Conservation (phyloP, 106 monocot genomes). For the Vanilla planifolia region DNA sequence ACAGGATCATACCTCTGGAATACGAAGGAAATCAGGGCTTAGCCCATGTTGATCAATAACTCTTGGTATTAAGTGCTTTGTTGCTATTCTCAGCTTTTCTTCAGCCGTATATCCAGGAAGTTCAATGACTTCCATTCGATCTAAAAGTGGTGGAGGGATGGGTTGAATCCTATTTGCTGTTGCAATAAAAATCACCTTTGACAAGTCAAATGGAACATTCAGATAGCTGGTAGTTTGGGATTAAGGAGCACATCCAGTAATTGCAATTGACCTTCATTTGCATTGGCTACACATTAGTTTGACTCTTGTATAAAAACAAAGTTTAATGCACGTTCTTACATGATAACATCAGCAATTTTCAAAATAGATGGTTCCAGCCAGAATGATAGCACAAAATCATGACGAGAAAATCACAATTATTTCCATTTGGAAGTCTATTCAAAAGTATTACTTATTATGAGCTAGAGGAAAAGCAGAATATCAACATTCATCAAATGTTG, state of each 20-base stretch:
- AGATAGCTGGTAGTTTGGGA: conserved; percentile 53
- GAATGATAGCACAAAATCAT: no score
- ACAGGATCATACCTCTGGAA: conserved; percentile 67
- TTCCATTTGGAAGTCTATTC: no score
- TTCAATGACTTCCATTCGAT: conserved; percentile 99
- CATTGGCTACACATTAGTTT: no score
- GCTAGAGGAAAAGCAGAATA: no score
- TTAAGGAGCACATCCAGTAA: conserved; percentile 35
- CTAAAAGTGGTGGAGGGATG: conserved; percentile 89
- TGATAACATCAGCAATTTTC: no score
- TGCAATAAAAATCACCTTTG: conserved; percentile 95
- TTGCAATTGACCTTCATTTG: no score
- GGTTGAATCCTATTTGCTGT: conserved; percentile 92
- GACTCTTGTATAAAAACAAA: no score
- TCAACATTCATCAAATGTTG: no score
- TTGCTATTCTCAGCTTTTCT: conserved; percentile 94
- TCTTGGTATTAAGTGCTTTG: conserved; percentile 83
- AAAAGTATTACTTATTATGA: no score
- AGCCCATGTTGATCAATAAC: conserved; percentile 95
- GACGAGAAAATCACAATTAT: no score
- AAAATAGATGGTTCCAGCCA: no score
- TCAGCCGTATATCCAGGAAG: conserved; percentile 97
- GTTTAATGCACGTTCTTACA: no score
- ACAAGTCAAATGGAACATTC: conserved; percentile 97
- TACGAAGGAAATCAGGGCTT: conserved; percentile 63